Evolutionary conservation across 306 rosid genomes (phyloP).

Genomic region (Medicago ruthenica): DNA sequence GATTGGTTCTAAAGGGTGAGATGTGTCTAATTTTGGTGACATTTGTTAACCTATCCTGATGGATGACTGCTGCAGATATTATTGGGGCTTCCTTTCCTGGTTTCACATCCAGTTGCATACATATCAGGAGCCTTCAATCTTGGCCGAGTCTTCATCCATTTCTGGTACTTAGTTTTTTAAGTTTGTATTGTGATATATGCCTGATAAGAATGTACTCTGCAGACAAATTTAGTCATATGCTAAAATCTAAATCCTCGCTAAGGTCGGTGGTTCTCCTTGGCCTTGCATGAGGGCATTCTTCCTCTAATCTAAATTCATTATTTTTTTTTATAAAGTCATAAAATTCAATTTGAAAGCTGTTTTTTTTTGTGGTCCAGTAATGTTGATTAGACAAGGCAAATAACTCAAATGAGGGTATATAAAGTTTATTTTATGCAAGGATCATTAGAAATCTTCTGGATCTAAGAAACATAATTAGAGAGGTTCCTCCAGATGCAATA

Average conservation of each 20-base stretch:
- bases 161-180: conserved; percentile 65
- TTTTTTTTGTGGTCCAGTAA: conserved; percentile 6
- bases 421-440: neutral
- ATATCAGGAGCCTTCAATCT: conserved; percentile 92
- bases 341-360: conserved; percentile 13
- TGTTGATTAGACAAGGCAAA: conserved; percentile 33
- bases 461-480: neutral
- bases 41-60: conserved; percentile 51
- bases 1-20: conserved; percentile 47
- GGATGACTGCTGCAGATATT: conserved; percentile 72
- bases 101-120: conserved; percentile 80
- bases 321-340: neutral
- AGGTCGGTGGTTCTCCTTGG: neutral
- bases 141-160: conserved; percentile 93
- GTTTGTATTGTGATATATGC: conserved; percentile 34
- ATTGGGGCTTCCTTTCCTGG: conserved; percentile 83
- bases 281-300: neutral
- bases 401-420: neutral
- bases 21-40: conserved; percentile 47
- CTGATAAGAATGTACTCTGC: conserved; percentile 26
- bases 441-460: conserved; percentile 19
- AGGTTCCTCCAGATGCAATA: conserved; percentile 21
- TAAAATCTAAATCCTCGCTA: neutral
- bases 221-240: conserved; percentile 19
- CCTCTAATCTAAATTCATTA: neutral